A percentile compares a stretch with the other conserved stretches of the same genome.
Conservation (phyloP, 225 moss, liverwort and hornwort genomes). For the Straminergon stramineum region DNA sequence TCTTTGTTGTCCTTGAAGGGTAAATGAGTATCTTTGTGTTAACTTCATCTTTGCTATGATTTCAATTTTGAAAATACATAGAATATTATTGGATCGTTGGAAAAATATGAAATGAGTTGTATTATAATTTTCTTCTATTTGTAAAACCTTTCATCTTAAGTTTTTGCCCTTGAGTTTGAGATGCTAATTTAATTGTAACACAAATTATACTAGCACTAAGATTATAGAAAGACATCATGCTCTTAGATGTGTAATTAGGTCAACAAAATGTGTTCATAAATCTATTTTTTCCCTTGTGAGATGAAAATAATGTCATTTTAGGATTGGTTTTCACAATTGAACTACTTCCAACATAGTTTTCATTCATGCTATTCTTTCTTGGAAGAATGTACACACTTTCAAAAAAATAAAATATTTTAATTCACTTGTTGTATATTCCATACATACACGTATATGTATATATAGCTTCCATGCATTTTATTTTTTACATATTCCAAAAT, state of each 20-base stretch:
- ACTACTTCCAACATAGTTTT: not conserved
- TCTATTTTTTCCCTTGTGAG: not conserved
- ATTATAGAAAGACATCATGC: not conserved
- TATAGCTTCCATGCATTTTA: accelerated
- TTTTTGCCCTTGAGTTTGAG: not conserved
- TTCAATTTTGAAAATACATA: not conserved
- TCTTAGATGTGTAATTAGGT: not conserved
- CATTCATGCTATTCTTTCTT: accelerated
- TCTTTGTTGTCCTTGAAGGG: not conserved
- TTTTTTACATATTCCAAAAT: not conserved
- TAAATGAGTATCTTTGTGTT: too few relatives aligned
- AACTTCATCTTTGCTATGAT: not conserved
- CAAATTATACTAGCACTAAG: not conserved
- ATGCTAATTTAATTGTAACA: not conserved
- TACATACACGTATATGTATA: not conserved
- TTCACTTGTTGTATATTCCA: not conserved
- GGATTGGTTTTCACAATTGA: not conserved
- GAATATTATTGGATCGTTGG: not conserved
- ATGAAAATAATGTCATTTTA: not conserved
- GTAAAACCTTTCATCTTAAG: not conserved
- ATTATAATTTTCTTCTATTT: not conserved
- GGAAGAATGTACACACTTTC: accelerated
- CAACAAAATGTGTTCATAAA: too few relatives aligned
- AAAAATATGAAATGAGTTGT: not conserved
- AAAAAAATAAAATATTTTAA: not conserved